Conservation (phyloP, 495 filamentous ascomycete genomes). For the Talaromyces adpressus region DNA sequence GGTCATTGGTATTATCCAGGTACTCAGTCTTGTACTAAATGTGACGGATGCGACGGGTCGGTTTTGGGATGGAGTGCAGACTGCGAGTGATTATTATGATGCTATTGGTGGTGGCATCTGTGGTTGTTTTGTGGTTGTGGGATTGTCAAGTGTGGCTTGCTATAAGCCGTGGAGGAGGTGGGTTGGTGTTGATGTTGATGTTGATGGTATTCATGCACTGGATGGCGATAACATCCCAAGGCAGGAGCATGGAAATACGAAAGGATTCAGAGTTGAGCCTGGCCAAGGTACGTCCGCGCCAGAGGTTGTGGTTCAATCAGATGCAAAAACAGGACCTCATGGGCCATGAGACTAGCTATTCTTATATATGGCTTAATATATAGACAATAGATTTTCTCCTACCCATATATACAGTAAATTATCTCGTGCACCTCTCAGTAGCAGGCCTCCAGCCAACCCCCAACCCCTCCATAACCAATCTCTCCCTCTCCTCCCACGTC, state of each 20-base stretch:
- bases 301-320: background rate
- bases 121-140: constrained; percentile 72
- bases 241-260: background rate
- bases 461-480: constrained; percentile 70
- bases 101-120: constrained; percentile 81
- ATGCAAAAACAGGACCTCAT: background rate
- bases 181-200: constrained; percentile 32
- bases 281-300: background rate
- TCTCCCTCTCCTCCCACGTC: constrained; percentile 67
- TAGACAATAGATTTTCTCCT: background rate
- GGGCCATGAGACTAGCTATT: background rate
- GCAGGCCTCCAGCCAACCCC: constrained; percentile 68
- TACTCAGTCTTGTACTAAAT: constrained; percentile 68
- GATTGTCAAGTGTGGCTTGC: constrained; percentile 57
- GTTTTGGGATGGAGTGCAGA: constrained; percentile 83
- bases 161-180: constrained; percentile 73
- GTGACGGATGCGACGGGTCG: constrained; percentile 62
- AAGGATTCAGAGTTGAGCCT: background rate
- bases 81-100: constrained; percentile 74
- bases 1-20: constrained; percentile 78
- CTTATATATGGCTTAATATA: background rate
- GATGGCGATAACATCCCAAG: background rate
- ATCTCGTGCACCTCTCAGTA: constrained; percentile 70
- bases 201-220: constrained; percentile 20
- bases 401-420: constrained; percentile 8